Evolutionary conservation across 2,329 filamentous ascomycete species (phyloP), one percentile per base, ranked within the genome.

Genomic region (Septoria linicola): DNA sequence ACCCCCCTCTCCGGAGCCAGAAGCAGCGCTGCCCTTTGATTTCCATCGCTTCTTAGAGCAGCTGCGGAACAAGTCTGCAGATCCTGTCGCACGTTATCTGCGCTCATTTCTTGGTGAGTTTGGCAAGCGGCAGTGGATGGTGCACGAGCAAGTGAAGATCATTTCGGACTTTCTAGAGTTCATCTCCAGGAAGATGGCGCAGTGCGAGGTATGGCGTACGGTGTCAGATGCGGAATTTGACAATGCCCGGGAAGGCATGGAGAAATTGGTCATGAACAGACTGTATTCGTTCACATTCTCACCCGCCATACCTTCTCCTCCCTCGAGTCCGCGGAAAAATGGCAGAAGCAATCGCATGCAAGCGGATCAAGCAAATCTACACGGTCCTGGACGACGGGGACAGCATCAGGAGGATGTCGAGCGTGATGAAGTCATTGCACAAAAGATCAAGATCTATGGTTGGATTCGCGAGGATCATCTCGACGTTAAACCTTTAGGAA

Each of bases 331-430:
- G 68, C 77, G 83, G 63, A 84, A 83, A 68, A 83, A 83, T 45
- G 80, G 80, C 19, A 86, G 91, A 62, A 77, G 82, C 40, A 78
- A 80, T 0, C 78, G 65, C 39, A 61, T 58, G 8, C 62, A 64
- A 19, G 63, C 59, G 8, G 58, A 66, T 51, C 59, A 69, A 57
- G 54, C 71, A 64, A 65, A 59, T 19, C 66, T 70, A 1, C 55
- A 87, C 71, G 88, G 87, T 0, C 88, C 89, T 0, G 92, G 93
- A n/a, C 80, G 93, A 50, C 81, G 87, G 63, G 93, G 93, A 0
- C 95, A 99, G 67, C 93, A 99, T 67, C 93, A 99, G 69, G 93
- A 99, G 70, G 93, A 99, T 66, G 89, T 99, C 30, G 93, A 99
- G 70, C 81, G 93, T 7, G 93, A 99, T 67, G 91, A 96, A 59